Base-by-base conservation (phyloP, 2,329 filamentous ascomycete genomes). In the Paradendryphiella salina region DNA sequence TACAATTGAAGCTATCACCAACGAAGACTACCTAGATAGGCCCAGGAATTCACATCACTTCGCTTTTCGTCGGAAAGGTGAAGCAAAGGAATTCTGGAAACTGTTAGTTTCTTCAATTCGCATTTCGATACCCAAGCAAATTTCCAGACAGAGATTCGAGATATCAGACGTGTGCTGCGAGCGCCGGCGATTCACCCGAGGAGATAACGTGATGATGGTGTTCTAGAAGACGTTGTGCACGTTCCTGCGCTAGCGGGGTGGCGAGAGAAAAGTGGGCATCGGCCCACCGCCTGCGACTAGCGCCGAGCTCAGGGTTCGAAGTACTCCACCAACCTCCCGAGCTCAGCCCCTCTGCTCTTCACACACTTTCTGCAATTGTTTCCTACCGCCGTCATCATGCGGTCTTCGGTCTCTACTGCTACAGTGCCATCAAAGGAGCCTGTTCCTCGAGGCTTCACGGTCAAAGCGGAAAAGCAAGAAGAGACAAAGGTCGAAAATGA, bases 381-480 rank as follows among this genome's bases (percentile, higher is more conserved):
- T 39, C 39, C 23, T 17, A 29, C 17, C 17, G 37, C 41, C 42
- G 15, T 45, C 42, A 64, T n/a, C 17, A 73, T 73, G 70, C 66
- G 64, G 54, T 69, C 70, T n/a, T 71, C 70, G 29, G 68, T 71
- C 56, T 57, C 68, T 60, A 72, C 69, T 18, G 67, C 69, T 31
- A 72, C 69, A 5, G 44, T 61, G 18, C 63, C 63, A 43, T 53
- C 64, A 6, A 57, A 52, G 39, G 55, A 70, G 50, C 64, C 66
- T 3, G 48, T 54, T 13, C 60, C 56, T 18, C 53, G 63, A 29
- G 56, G 59, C 44, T 59, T 66, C 20, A 64, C 60, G 1, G 63
- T 63, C 29, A 62, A 60, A 41, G 57, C 58, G 5, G 60, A 59
- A 39, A 34, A 61, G 44, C 47, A 57, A 46, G 35, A 55, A 26